Base-by-base conservation (phyloP, 805 yeast species). In the Candida loeiensis region DNA sequence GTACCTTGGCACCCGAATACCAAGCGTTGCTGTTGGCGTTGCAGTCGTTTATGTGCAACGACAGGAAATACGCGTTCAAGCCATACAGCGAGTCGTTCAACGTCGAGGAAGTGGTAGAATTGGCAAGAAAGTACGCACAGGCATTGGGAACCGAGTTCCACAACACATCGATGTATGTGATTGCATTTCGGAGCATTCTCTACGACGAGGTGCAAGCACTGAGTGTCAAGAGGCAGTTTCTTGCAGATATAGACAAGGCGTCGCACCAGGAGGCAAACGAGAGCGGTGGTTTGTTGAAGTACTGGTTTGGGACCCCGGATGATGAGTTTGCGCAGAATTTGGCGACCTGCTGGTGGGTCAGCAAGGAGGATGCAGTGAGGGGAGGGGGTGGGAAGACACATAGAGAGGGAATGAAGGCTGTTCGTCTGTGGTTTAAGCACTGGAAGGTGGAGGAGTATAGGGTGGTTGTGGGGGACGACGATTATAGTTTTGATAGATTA, bases 271-370 rank as follows among this genome's bases (percentile, higher is more conserved):
- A 64, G 40, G 71, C 71, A 13, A 65, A 55, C 45, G 36, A 21
- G 9, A 53, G 63, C 5, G 71, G 71, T 1, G 71, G 71, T 0
- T 51, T 65, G 6, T 46, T 65, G 38, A 65, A 65, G 43, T 65
- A 66, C 47, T 65, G 69, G 68, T 65, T 53, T 44, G 71, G 71
- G 0, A 47, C 54, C 4, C 70, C 71, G 1, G 59, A 65, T 41
- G 54, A 51, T 18, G 47, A 33, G 11, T 38, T 44, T 6, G 70
- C 64, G 1, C 51, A 56, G 39, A 66, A 66, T 42, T 47, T 66
- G 31, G 71, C 71, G 2, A 66, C 71, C 3, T 66, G 71, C 41
- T 55, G 66, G 58, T 66, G 71, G 71, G 45, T 50, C 16, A 42
- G 44, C 34, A 49, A 44, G 18, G 43, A 43, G 8, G 59, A 61